Base-by-base conservation (phyloP, 129 eudicot species). In the Silybum marianum region DNA sequence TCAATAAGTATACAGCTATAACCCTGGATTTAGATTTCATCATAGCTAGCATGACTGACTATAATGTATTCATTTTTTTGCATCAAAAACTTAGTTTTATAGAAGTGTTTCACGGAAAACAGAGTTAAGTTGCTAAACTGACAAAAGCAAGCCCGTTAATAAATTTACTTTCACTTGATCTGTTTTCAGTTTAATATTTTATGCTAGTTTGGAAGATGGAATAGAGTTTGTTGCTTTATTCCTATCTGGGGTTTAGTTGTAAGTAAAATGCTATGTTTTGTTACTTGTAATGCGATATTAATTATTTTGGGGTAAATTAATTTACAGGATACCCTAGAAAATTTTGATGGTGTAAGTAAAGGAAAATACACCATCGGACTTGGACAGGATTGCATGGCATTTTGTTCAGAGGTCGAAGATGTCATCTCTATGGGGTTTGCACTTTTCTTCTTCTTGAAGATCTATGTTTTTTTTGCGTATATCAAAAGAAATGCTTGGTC, bases 361-460 rank as follows among this genome's bases (percentile, higher is more conserved):
- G 99, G 99, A 78, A 95, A 95, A 75, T 95, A 95, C 85, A 95
- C 99, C 44, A 92, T 95, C 78, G 99, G 99, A 66, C 95, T 95
- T 22, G 99, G 99, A 58, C 99, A 95, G 82, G 99, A 95, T 85
- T 92, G 99, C 90, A 95, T 95, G 99, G 98, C 88, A 70, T 95
- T 92, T 84, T 95, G 99, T 73, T 86, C 95, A 26, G 99, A 95
- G 84, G 99, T 95, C 44, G 99, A 95, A 95, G 99, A 95, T 85
- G 97, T 95, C 73, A 95, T 95, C 88, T 95, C 99, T 44, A 95
- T 95, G 99, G 92, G 99, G 99, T 95, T 83, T 19, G 76, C 23
- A 78, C 71, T 78, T 34, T 58, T 48, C 69, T 30, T 78, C 10
- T 18, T 11, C 32, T 69, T 76, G 58, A 65, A 25, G 11, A 71